Evolutionary conservation across 768 basidiomycete species (phyloP).

Genomic region (Lactifluus rugatus): DNA sequence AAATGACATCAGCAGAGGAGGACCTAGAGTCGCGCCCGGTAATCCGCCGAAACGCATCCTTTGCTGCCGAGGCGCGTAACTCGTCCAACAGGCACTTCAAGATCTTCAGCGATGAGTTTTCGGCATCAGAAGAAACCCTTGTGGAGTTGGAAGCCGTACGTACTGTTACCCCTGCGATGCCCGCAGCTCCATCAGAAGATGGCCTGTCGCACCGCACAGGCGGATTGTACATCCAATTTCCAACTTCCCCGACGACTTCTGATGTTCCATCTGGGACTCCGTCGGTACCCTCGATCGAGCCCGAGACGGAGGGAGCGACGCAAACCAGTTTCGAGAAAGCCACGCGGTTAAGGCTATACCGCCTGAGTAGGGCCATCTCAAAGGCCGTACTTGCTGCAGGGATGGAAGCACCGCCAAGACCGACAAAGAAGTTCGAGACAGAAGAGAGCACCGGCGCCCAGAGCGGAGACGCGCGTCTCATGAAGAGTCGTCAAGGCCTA

Average conservation of each 20-base stretch:
- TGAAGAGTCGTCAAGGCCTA: constrained; percentile 9
- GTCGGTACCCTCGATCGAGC: not conserved
- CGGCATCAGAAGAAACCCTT: constrained; percentile 17
- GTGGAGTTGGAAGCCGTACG: constrained; percentile 9
- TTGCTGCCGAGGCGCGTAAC: constrained; percentile 13
- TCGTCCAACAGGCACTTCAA: constrained; percentile 16
- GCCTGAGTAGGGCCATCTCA: constrained; percentile 18
- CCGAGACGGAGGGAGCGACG: not conserved
- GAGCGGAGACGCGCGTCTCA: not conserved
- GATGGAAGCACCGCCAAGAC: constrained; percentile 16
- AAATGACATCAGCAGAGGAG: not conserved
- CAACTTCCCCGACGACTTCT: constrained; percentile 1
- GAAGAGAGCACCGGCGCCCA: constrained; percentile 2
- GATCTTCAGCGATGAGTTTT: constrained; percentile 12
- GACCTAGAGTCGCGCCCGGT: constrained; percentile 3
- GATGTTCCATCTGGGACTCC: constrained; percentile 3
- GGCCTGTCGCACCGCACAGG: constrained; percentile 16
- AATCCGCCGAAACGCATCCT: constrained; percentile 5
- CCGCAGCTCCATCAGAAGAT: constrained; percentile 2
- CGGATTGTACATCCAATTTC: constrained; percentile 19
- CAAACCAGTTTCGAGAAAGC: constrained; percentile 10
- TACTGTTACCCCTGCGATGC: not conserved
- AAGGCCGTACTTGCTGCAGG: constrained; percentile 20
- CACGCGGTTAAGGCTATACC: constrained; percentile 9
- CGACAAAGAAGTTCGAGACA: constrained; percentile 7